These are phyloP conservation scores for Globisporangium barbulae DNA, from an alignment of 352 stramenopile genomes.

Conservation along the genomic window DNA sequence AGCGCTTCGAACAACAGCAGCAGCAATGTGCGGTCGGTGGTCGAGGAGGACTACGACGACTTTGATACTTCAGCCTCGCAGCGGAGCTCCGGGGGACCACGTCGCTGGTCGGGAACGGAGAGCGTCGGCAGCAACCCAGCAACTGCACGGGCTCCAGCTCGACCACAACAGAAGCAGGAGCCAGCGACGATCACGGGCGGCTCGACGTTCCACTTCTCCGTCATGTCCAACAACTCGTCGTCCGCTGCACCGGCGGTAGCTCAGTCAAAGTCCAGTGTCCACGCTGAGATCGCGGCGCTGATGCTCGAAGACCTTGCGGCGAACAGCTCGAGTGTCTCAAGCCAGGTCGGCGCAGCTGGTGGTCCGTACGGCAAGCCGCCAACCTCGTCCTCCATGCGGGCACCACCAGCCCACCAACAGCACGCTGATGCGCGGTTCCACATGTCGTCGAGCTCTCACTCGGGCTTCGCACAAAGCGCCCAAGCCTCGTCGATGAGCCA, in stretches of 20 bases:
- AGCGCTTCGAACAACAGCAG: neutral
- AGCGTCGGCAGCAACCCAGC: conserved; percentile 1
- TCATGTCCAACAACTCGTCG: conserved; percentile 9
- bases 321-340: neutral
- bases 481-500: neutral
- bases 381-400: neutral
- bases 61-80: conserved; percentile 4
- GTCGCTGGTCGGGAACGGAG: conserved; percentile 9
- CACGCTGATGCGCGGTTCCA: neutral
- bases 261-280: conserved; percentile 13
- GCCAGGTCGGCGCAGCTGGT: neutral
- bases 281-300: conserved; percentile 15
- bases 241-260: neutral
- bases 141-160: neutral
- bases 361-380: conserved; percentile 14
- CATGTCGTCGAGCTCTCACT: neutral
- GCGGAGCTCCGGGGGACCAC: neutral
- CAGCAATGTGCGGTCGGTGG: conserved; percentile 15
- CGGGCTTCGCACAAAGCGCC: neutral
- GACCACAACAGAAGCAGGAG: neutral
- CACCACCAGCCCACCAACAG: neutral
- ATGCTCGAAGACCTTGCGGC: conserved; percentile 17
- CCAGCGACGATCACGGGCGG: neutral
- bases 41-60: conserved; percentile 15
- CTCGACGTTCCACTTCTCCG: conserved; percentile 17